Evolutionary conservation across 2,329 filamentous ascomycete species (phyloP), one percentile per base, ranked within the genome.

Genomic region (Botrytis hyacinthi): DNA sequence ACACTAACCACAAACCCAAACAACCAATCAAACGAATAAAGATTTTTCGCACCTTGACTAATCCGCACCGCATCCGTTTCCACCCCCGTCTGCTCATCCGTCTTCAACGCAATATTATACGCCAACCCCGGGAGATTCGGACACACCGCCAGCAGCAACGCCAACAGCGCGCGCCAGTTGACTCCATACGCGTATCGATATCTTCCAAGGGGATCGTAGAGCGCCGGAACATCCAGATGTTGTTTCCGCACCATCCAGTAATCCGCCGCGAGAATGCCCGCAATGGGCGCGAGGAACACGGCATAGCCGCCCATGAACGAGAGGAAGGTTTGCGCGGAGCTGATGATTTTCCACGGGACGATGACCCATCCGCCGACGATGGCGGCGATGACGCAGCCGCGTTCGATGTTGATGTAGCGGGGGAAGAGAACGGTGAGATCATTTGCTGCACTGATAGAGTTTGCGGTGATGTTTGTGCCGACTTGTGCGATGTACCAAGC

Each of bases 11-110:
- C 82, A 75, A 92, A 91, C 0, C 90, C 90, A 67, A 90, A 84
- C 29, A 92, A 79, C 87, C 90, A 92, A n/a, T 90, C 89, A 78
- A 92, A 90, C 40, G 86, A 85, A 78, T 91, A 92, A 7, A 91
- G 82, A 75, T 87, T 85, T 60, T 83, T 80, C 0, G 84, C 82
- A 0, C 90, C 90, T 0, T 82, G 81, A 0, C 77, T 81, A 75
- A 80, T 83, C 10, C 75, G 75, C 6, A 76, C 77, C 4, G 74
- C 61, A 18, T 74, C 60, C 48, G 20, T 63, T 3, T 61, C 63
- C 9, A 14, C 20, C n/a, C 65, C 71, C 16, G 61, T 68, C 7
- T 44, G 8, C 40, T 7, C 37, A 29, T 71, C 20, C 26, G 72
- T 69, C n/a, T 65, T 37, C 16, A 67, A 29, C 29, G 46, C 74